Base-by-base conservation (phyloP, 129 eudicot species). In the Dittrichia graveolens region DNA sequence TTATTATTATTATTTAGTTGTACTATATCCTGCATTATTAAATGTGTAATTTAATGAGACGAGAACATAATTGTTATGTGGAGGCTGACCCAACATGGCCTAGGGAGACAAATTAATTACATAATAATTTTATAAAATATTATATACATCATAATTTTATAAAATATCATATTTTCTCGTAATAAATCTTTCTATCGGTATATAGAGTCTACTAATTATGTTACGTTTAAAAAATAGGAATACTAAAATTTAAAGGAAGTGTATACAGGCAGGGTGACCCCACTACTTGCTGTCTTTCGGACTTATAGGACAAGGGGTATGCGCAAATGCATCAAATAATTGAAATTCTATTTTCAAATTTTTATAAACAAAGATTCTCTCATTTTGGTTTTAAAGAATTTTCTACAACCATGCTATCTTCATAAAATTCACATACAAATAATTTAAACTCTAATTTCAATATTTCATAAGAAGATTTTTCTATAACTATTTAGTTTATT, bases 261-360 rank as follows among this genome's bases (percentile, higher is more conserved):
- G 5, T 52, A 53, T 37, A 64, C 46, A 24, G 62, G 48, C 46
- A 24, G 62, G 48, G 43, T 50, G 81, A 31, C 76, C 81, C 81
- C 81, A 77, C 73, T 61, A 15, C 60, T 47, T 69, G 76, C 81
- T 77, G 81, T 69, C 76, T 69, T 69, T 69, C 70, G 69, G 81
- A 77, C 81, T 77, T 49, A 69, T 69, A 50, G 71, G 68, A 46
- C 46, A 14, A 74, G 54, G 61, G 57, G 65, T 48, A 41, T 60
- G 76, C 37, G 42, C 56, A 41, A 59, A 59, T 48, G 49, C 54
- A 14, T 77, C 48, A 69, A 50, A 77, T 77, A 69, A 70, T 70
- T 49, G 37, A 40, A 41, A 15, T 54, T 43, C 62, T 3, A 11
- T 45, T 34, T 24, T 7, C 2, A 13, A 44, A 46, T n/a, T n/a